Percentiles rank a stretch among this genome's conserved stretches.
phyloP scores from a whole-genome alignment of 2,329 filamentous ascomycete species.

The Penicillium sumatraense region DNA sequence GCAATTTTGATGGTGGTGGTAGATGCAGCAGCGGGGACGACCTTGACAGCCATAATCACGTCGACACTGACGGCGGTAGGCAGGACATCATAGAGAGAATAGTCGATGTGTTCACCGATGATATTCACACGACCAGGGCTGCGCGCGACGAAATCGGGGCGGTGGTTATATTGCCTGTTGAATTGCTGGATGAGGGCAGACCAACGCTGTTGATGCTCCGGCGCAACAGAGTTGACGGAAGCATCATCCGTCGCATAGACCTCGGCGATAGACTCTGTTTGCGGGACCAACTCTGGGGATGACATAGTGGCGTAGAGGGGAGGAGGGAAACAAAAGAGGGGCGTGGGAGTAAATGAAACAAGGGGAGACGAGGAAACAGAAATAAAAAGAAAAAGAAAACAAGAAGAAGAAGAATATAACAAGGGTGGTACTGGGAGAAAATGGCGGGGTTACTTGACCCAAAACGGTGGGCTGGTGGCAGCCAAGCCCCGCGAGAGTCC shows the following conservation, averaged over 20 bases:
- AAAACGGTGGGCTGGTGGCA: slow-evolving; percentile 9
- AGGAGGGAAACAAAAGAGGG: background rate
- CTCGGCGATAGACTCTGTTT: slow-evolving; percentile 73
- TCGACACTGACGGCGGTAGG: slow-evolving; percentile 96
- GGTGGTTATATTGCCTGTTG: slow-evolving; percentile 68
- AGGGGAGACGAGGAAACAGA: background rate
- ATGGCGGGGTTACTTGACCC: background rate
- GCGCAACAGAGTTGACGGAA: slow-evolving; percentile 72
- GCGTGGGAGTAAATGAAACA: slow-evolving; percentile 2
- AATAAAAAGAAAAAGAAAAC: slow-evolving; percentile 4
- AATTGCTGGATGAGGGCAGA: slow-evolving; percentile 73
- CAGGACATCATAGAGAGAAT: slow-evolving; percentile 92
- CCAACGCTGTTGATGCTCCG: slow-evolving; percentile 75
- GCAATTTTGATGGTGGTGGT: slow-evolving; percentile 73
- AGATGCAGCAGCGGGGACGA: slow-evolving; percentile 46
- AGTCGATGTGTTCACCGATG: slow-evolving; percentile 99
- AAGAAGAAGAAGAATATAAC: background rate
- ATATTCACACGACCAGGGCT: slow-evolving; percentile 97
- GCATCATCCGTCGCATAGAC: slow-evolving; percentile 81
- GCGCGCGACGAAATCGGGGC: slow-evolving; percentile 80
- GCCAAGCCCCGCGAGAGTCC: slow-evolving; percentile 12
- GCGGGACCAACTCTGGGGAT: slow-evolving; percentile 65
- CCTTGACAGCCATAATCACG: slow-evolving; percentile 79
- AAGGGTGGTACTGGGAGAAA: slow-evolving; percentile 1
- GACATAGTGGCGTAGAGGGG: slow-evolving; percentile 39